Base-by-base conservation (phyloP, 805 yeast genomes). In the Candida silvatica region DNA sequence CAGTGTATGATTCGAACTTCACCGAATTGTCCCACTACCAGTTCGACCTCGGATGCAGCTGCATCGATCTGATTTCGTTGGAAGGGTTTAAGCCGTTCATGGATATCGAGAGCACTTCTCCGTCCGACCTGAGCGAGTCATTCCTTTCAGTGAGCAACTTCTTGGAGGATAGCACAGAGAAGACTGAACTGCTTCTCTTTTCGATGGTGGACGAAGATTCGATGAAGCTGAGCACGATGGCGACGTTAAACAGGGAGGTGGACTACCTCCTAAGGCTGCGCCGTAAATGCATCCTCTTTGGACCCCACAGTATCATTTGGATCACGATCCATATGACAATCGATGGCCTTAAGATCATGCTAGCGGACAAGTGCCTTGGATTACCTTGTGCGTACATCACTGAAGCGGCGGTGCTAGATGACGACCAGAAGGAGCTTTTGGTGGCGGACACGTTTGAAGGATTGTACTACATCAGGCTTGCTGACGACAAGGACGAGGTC, bases 401-500 rank as follows among this genome's bases (percentile, higher is more conserved):
- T 3, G n/a, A n/a, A n/a, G n/a, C n/a, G n/a, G n/a, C n/a, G n/a
- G n/a, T n/a, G n/a, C n/a, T n/a, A n/a, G 11, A 22, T 8, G 12
- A 22, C 24, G 6, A 17, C 12, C 29, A 29, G 4, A 17, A 29
- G 6, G 38, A 39, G 8, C 12, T 40, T 4, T 9, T 52, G 4
- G 34, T 46, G 9, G 46, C 43, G 1, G 54, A 51, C 32, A 35
- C 51, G 3, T 49, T 46, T 29, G 29, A 33, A n/a, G 56, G 57
- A 2, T 12, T 51, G 4, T 39, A 41, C 25, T 24, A 32, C 9
- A 14, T 42, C 3, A 36, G 26, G 11, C 18, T 47, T 7, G 42
- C 39, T 27, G 17, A 4, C 1, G 18, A 18, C 11, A 27, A 34
- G 9, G 30, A 40, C 18, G 26, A 27, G 17, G 11, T 38, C 8